Conservation (phyloP, 306 rosid species). For the Vicia villosa region DNA sequence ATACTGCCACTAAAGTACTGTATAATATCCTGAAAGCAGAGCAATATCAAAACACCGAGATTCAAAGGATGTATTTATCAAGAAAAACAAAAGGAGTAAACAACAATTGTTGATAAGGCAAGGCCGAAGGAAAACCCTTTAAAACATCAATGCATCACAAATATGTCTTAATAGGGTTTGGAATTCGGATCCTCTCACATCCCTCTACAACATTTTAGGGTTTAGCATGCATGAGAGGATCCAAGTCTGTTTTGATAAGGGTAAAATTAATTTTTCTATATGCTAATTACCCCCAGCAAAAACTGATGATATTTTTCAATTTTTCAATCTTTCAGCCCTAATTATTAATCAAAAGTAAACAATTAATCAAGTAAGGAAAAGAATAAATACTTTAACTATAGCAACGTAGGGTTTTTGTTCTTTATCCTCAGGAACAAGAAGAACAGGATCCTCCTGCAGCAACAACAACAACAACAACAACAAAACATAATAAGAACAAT, state of each 20-base stretch:
- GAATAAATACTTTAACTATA: conserved; percentile 74
- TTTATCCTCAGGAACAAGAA: conserved; percentile 69
- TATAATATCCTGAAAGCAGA: conserved; percentile 65
- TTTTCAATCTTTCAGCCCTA: not conserved
- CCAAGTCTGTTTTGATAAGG: not conserved
- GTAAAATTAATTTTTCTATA: not conserved
- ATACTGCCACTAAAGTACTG: conserved; percentile 58
- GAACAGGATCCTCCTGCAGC: conserved; percentile 93
- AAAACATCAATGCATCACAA: conserved; percentile 24
- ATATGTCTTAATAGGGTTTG: not conserved
- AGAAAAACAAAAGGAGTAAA: conserved; percentile 1
- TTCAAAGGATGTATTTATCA: not conserved
- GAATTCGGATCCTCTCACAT: not conserved
- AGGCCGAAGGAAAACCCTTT: not conserved
- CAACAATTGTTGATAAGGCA: not conserved
- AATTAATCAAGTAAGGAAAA: not conserved
- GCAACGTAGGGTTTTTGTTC: conserved; percentile 89
- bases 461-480: not conserved
- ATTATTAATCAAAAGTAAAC: not conserved
- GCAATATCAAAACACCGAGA: conserved; percentile 29
- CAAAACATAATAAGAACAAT: not conserved
- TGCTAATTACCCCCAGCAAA: conserved; percentile 13
- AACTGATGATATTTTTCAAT: not conserved
- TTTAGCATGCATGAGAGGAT: not conserved
- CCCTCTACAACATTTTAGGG: not conserved